Percentiles rank a stretch among this genome's conserved stretches.
Evolutionary conservation across 2,329 filamentous ascomycete species (phyloP).

Genomic region (Gaeumannomyces tritici): DNA sequence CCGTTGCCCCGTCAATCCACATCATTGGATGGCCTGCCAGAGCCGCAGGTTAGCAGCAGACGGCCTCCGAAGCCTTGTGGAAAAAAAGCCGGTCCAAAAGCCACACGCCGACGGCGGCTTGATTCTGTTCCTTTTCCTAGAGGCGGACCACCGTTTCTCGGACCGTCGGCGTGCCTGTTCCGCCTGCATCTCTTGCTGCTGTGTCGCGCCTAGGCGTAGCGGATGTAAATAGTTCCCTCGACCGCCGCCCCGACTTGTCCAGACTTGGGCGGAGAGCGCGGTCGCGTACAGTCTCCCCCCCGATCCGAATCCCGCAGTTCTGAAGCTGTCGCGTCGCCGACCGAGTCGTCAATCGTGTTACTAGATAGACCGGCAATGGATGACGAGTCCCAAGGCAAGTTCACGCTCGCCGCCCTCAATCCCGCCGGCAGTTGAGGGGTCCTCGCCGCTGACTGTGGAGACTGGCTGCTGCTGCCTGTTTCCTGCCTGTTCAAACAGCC

Average conservation of each 20-base stretch:
- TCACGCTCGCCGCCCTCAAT: neutral
- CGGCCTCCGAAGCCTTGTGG: neutral
- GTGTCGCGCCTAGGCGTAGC: neutral
- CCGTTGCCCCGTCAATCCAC: neutral
- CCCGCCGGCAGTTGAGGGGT: neutral
- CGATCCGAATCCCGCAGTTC: neutral
- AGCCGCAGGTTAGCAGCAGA: neutral
- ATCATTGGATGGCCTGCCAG: neutral
- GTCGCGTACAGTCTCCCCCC: neutral
- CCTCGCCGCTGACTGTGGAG: neutral
- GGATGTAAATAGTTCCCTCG: neutral
- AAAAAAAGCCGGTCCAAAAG: neutral
- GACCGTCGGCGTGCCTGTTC: neutral
- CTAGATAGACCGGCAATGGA: neutral
- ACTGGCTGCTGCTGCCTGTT: neutral
- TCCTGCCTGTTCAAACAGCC: conserved; percentile 27
- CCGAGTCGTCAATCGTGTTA: neutral
- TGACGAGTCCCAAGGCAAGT: neutral
- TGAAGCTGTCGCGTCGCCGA: neutral
- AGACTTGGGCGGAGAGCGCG: neutral
- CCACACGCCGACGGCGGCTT: neutral
- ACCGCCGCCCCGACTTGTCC: neutral
- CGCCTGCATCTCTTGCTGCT: neutral
- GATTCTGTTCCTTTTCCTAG: neutral
- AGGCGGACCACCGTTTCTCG: neutral